Base-by-base conservation (phyloP, 1,139 yeast genomes). In the Saccharomycopsis crataegensis region DNA sequence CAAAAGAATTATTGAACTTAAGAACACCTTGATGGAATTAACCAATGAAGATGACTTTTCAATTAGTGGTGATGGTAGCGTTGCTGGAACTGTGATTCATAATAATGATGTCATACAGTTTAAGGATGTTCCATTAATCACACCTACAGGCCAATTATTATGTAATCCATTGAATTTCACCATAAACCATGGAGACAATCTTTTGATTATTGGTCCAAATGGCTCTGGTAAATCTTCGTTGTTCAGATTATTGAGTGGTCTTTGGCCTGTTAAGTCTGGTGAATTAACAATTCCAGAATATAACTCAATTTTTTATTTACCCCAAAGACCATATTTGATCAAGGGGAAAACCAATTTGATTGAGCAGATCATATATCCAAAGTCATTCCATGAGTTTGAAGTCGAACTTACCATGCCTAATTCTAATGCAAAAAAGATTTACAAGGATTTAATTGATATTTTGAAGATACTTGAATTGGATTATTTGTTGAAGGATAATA, bases 221-320 rank as follows among this genome's bases (percentile, higher is more conserved):
- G 97, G 97, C 1, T 87, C 96, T 56, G 98, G 98, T 41, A 91
- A 91, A 68, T 89, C 96, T 0, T 90, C 97, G 0, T 71, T 91
- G 57, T 91, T 91, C 68, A 78, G 97, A 65, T 80, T 91, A 65
- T 76, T 91, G 50, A 97, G 97, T 54, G 96, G 96, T 0, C 75
- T 91, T 60, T 91, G 98, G 98, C 96, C 95, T 1, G 84, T 91
- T 31, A 65, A 70, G 46, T 78, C 79, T 51, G 83, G 88, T 37
- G 70, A 74, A 41, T 77, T 88, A 49, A 76, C 77, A 6, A 80
- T 88, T 50, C 96, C 96, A 9, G 77, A 77, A 44, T 73, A 82
- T 6, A 71, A 72, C 52, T 86, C 87, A 60, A 83, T 91, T 66
- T 91, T 90, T 65, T 91, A 91, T 67, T 77, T 91, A 59, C 98